phyloP scores from a whole-genome alignment of 768 basidiomycete species.

The Gloeopeniophorella convolvens region DNA sequence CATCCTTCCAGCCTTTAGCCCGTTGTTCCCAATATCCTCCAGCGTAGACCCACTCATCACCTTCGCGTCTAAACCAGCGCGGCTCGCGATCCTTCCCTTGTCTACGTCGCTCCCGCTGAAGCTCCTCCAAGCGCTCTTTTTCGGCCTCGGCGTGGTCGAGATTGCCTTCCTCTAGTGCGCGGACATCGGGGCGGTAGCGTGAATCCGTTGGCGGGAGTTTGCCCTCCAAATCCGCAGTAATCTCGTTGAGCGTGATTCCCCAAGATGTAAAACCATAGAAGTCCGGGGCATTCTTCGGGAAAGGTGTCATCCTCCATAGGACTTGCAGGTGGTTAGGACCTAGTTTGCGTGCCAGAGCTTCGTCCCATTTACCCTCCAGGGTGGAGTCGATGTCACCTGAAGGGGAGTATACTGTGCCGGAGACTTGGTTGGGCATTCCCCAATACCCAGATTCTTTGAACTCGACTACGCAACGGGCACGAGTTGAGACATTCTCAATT shows the following conservation, averaged over 20 bases:
- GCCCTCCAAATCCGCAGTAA: conserved; percentile 55
- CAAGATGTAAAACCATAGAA: conserved; percentile 82
- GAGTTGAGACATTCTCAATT: conserved; percentile 54
- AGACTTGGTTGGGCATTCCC: conserved; percentile 69
- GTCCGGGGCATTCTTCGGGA: conserved; percentile 61
- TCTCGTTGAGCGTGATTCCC: conserved; percentile 75
- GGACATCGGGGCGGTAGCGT: conserved; percentile 71
- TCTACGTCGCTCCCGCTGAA: conserved; percentile 67
- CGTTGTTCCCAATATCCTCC: conserved; percentile 85
- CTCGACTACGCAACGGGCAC: conserved; percentile 61
- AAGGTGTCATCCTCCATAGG: conserved; percentile 71
- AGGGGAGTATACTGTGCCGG: conserved; percentile 49
- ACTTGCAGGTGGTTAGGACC: conserved; percentile 64
- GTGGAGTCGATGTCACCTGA: conserved; percentile 49
- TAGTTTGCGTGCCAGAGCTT: conserved; percentile 62
- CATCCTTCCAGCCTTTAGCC: conserved; percentile 54
- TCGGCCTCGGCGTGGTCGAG: conserved; percentile 63
- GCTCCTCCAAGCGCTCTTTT: conserved; percentile 67
- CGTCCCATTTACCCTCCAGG: conserved; percentile 90
- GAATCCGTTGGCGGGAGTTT: conserved; percentile 79
- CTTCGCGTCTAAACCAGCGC: conserved; percentile 67
- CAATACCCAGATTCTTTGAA: conserved; percentile 86
- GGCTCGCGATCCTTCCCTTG: conserved; percentile 53
- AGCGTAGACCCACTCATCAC: conserved; percentile 66
- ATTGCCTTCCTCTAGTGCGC: conserved; percentile 75